phyloP scores from a whole-genome alignment of 805 yeast genomes.

The Yamadazyma kitorensis region DNA sequence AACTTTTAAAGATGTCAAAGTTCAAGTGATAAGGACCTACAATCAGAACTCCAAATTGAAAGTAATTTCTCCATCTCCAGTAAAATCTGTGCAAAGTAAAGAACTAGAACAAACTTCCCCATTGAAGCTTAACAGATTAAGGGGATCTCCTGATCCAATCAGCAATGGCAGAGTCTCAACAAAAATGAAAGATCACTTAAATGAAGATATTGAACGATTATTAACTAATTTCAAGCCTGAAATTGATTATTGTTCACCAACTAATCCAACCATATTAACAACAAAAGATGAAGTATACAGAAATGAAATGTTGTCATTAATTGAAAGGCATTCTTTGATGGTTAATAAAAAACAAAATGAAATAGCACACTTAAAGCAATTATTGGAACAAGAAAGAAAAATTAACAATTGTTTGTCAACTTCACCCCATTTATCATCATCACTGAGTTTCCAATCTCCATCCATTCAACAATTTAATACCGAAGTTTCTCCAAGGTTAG shows the following conservation, averaged over 20 bases:
- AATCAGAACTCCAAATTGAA: slow-evolving; percentile 7
- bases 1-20: slow-evolving; percentile 14
- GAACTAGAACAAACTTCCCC: too few species aligned
- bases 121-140: too few species aligned
- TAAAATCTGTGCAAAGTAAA: background rate
- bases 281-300: slow-evolving; percentile 16
- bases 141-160: too few species aligned
- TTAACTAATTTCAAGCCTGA: background rate
- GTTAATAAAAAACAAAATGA: slow-evolving; percentile 24
- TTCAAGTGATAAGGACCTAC: slow-evolving; percentile 9
- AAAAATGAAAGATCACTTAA: too few species aligned
- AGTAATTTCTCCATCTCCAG: slow-evolving; percentile 10
- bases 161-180: too few species aligned
- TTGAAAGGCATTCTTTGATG: slow-evolving; percentile 20
- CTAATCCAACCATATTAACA: background rate
- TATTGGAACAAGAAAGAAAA: slow-evolving; percentile 22
- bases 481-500: slow-evolving; percentile 2
- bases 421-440: slow-evolving; percentile 8
- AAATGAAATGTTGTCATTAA: slow-evolving; percentile 21
- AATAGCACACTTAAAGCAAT: slow-evolving; percentile 19
- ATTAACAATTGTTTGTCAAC: slow-evolving; percentile 14
- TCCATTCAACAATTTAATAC: slow-evolving; percentile 1
- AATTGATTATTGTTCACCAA: background rate
- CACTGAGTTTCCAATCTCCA: slow-evolving; percentile 1
- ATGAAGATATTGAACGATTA: too few species aligned